phyloP scores from a whole-genome alignment of 23 red algal genomes.

The Rhodosorus marinus region DNA sequence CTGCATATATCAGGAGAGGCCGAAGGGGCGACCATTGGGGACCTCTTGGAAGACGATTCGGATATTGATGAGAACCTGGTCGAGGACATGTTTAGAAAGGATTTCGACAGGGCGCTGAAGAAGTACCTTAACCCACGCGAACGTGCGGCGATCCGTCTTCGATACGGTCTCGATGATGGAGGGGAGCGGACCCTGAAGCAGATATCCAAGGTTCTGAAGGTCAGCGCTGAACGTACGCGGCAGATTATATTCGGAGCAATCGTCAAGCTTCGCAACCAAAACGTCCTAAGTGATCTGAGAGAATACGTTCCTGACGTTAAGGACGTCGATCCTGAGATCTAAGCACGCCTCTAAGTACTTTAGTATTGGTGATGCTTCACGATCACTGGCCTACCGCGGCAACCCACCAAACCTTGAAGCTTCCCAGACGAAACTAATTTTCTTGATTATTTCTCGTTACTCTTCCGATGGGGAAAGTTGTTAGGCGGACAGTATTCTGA shows the following conservation, averaged over 20 bases:
- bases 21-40: conserved; percentile 7
- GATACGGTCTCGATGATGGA: conserved; percentile 89
- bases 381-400: no score
- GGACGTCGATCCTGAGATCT: no score
- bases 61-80: conserved; percentile 58
- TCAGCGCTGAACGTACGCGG: conserved; percentile 65
- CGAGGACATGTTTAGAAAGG: conserved; percentile 15
- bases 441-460: no score
- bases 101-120: conserved; percentile 31
- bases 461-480: no score
- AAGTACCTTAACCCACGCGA: conserved; percentile 39
- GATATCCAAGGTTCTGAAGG: conserved; percentile 13
- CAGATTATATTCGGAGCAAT: conserved; percentile 46
- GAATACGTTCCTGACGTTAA: no score
- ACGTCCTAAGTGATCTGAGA: conserved; percentile 20
- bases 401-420: no score
- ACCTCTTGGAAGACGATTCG: conserved; percentile 28
- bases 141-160: conserved; percentile 46
- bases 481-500: no score
- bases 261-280: conserved; percentile 46
- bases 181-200: conserved; percentile 36
- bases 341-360: no score
- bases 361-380: no score
- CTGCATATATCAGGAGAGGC: conserved; percentile 3
- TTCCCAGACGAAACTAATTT: no score